Evolutionary conservation across 139 green algal species (phyloP), one percentile per base, ranked within the genome.

Genomic region (Astrephomene gubernaculifera): DNA sequence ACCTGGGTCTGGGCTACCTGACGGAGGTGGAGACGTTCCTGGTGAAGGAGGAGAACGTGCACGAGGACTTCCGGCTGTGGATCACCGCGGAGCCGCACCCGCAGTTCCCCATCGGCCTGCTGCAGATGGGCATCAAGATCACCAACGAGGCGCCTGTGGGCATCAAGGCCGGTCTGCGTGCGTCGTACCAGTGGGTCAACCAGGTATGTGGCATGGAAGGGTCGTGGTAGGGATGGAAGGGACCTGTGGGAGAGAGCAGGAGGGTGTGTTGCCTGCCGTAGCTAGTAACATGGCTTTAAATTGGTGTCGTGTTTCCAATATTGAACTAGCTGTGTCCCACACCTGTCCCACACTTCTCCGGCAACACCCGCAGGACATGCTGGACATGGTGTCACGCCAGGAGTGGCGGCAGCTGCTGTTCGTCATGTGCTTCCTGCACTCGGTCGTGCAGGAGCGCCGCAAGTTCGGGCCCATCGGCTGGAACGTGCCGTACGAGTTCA

Each of bases 401-500:
- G 94, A 98, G 89, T 99, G 96, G 96, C 94, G 94, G 36, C 94
- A 97, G 92, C 94, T 99, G 89, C 93, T 98, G 49, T 98, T 97
- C 84, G 89, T 97, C 60, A 95, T 96, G 91, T 98, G 93, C 92
- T 98, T 97, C 94, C 64, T 98, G 90, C 97, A 99, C 93, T 89
- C 68, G 31, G 79, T 98, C 25, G 92, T 97, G 69, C 94, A 98
- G 90, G 97, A 99, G 92, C 89, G 97, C 3, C 92, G 95, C 90
- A 98, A 98, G 93, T 99, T 98, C 87, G 96, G 96, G 0, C 94
- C 97, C 78, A 97, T 98, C 64, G 97, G 97, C 41, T 99, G 96
- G 95, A 98, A 98, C 86, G 88, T 99, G n/a, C 96, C 96, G 0
- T 99, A 99, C 83, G 97, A 99, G 90, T 99, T 99, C 94, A 98